Base-by-base conservation (phyloP, 257 asterid genomes). In the Ilex asprella region DNA sequence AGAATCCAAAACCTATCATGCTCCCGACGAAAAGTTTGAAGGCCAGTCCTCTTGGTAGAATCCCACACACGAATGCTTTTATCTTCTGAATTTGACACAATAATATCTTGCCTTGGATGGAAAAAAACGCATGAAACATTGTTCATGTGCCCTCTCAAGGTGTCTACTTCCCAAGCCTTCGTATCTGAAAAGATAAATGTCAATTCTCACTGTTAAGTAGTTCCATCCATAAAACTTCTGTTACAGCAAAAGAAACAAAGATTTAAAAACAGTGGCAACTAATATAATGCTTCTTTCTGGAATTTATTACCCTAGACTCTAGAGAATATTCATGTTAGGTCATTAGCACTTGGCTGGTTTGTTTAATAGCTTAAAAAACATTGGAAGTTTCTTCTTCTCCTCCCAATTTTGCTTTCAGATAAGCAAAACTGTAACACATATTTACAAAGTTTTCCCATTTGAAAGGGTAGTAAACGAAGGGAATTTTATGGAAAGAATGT, bases 81-180 rank as follows among this genome's bases (percentile, higher is more conserved):
- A 75, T 93, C 99, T 72, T 93, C 99, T 58, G 99, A 93, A 70
- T 89, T 93, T 39, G 99, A 93, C 56, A 93, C 90, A 65, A 93
- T 87, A 39, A 93, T 89, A 58, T 93, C 99, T 73, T 93, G 99
- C 74, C 84, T 82, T 29, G 97, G 65, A 75, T 90, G 96, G 73
- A 89, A 93, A 16, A 87, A 30, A 58, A 90, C 96, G 76, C 90
- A 93, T 5, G 99, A 93, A 13, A 93, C 99, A 60, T 93, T 93
- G 82, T 93, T 93, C 96, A 85, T 82, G 76, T 89, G 99, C 63
- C 97, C 97, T 77, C 99, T 87, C 88, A 93, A 66, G 0, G 96
- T 93, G 81, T 93, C 99, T 77, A 93, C 97, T 76, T 93, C 99
- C 99, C 99, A 93, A 66, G 99, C 99, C 85, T 89, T 93, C 13